Base-by-base conservation (phyloP, 2,329 filamentous ascomycete species). In the Penicillium sp. region DNA sequence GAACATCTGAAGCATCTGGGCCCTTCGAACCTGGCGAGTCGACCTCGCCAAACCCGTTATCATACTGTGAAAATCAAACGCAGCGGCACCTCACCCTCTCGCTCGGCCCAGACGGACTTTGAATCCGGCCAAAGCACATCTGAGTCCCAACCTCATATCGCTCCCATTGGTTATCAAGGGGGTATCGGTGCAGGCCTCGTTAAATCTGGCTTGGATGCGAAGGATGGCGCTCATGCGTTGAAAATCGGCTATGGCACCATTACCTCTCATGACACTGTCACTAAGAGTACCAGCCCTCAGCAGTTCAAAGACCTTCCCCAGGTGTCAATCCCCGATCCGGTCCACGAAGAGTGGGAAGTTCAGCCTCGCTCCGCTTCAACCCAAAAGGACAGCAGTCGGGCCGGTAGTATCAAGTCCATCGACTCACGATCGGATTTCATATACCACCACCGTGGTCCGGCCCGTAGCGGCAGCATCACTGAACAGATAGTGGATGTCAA, bases 401-500 rank as follows among this genome's bases (percentile, higher is more conserved):
- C 57, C 33, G 60, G 47, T n/a, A 73, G 67, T 47, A 47, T 59
- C 20, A 53, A 46, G 9, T 70, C 68, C 3, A 56, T 54, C 20
- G 64, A 67, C 29, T 62, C 62, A n/a, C 63, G 52, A 2, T 43
- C 60, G 1, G 60, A 58, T 18, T 60, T 66, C 27, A 58, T 62
- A 26, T 74, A 75, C 37, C 65, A 69, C 18, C 73, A 73, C 48
- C 76, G 76, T 31, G 78, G 81, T 8, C 77, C 80, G 4, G 85
- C 86, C 6, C 81, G 88, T 54, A 90, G 86, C 62, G 89, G 89
- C 26, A 90, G 87, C 69, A 90, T 92, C 64, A 91, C 89, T 0
- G 89, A 92, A 72, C 89, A 89, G 57, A 78, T 89, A n/a, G 77
- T 92, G 53, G 87, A 92, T 66, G 79, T 87, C 2, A 85, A 87